Base-by-base conservation (phyloP, 176 grass and related monocot species). In the Phoenix dactylifera region DNA sequence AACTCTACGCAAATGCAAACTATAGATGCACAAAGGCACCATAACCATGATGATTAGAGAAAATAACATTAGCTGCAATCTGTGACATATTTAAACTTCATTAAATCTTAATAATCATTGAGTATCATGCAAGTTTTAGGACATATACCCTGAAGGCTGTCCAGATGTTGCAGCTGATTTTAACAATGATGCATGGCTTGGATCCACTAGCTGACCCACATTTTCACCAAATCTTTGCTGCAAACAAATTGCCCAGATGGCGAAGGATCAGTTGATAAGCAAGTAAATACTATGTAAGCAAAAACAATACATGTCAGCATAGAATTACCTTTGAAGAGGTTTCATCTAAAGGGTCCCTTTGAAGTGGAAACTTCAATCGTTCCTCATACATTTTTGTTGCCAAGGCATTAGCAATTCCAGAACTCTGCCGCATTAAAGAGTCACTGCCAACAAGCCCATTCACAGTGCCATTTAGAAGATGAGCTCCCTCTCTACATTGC, bases 311-410 rank as follows among this genome's bases (percentile, higher is more conserved):
- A 35, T 35, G 6, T 35, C 5, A 35, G 7, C 32, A 35, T 6
- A 35, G 32, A 6, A 35, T 35, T 9, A 35, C 32, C 32, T 35
- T 35, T 0, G 0, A 2, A 9, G 6, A 35, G 7, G 32, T 0
- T 35, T 35, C 7, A 35, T 35, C 32, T 6, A 35, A 35, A 35
- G 32, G 32, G 7, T 35, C 32, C 32, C 32, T 35, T 35, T 35
- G 32, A 35, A 35, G 32, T 35, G 32, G 32, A 6, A 35, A 35
- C 32, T 91, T 97, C 58, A 97, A 67, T 52, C 75, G 76, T 60
- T 97, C 87, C 68, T 97, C 92, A 4, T 97, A 97, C 92, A 97
- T 91, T 68, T 97, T 97, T 50, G 92, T 76, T 18, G 92, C 92
- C 67, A 97, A 79, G 18, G 89, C 92, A 88, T 91, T 97, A 44